Conservation (phyloP, 352 stramenopile genomes). For the Globisporangium viniferum region DNA sequence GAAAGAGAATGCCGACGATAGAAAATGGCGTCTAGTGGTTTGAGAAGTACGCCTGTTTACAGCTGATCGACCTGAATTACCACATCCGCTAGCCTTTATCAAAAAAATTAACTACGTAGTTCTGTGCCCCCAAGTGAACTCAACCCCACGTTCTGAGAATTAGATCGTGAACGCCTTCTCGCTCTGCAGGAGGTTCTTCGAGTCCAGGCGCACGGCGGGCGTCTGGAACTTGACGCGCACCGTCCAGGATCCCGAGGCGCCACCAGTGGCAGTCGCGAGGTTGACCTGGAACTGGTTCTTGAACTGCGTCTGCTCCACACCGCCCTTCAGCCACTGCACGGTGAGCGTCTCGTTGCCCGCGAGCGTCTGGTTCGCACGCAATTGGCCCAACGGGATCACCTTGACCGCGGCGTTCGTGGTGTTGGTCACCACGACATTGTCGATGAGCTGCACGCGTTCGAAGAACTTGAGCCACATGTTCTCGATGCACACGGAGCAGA, state of each 20-base stretch:
- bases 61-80: no score
- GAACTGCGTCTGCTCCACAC: slow-evolving; percentile 13
- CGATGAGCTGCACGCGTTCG: slow-evolving; percentile 30
- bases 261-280: no score
- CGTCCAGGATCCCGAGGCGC: no score
- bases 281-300: no score
- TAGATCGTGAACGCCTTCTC: slow-evolving; percentile 22
- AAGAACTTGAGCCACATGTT: slow-evolving; percentile 40
- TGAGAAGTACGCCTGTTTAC: background rate
- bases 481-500: slow-evolving; percentile 36
- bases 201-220: slow-evolving; percentile 26
- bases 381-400: slow-evolving; percentile 30
- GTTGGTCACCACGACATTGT: slow-evolving; percentile 16
- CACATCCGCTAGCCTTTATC: no score
- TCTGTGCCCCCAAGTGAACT: no score
- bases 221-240: slow-evolving; percentile 25
- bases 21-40: background rate
- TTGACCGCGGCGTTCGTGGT: slow-evolving; percentile 16
- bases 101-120: no score
- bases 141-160: no score
- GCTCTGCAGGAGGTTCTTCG: slow-evolving; percentile 15
- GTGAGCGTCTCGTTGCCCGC: background rate
- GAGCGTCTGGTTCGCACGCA: slow-evolving; percentile 21
- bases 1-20: background rate
- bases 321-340: slow-evolving; percentile 19